Evolutionary conservation across 805 yeast species (phyloP).

Genomic region (Candida michaelii): DNA sequence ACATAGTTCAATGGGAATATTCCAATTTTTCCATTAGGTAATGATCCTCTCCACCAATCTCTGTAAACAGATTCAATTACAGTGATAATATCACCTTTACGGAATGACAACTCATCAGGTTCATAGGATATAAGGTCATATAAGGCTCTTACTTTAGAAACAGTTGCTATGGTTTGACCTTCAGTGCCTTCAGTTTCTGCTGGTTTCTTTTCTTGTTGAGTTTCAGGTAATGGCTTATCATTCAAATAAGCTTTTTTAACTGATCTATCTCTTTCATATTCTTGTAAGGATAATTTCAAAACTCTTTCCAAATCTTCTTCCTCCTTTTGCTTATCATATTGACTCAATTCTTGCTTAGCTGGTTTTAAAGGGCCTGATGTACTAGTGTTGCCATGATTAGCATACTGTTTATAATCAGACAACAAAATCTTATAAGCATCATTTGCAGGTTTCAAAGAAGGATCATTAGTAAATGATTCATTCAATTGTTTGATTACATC

Average conservation of each 20-base stretch:
- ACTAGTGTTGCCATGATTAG: conserved; percentile 11
- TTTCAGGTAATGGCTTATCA: conserved; percentile 40
- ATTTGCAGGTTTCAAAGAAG: conserved; percentile 68
- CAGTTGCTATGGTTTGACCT: conserved; percentile 40
- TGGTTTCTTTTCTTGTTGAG: conserved; percentile 7
- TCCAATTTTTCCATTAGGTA: conserved; percentile 73
- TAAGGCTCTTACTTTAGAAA: conserved; percentile 76
- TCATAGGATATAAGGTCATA: conserved; percentile 79
- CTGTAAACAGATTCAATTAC: conserved; percentile 85
- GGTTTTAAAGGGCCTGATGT: conserved; percentile 54
- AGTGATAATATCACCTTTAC: conserved; percentile 82
- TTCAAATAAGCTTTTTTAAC: conserved; percentile 25
- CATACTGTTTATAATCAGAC: conserved; percentile 34
- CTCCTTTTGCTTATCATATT: conserved; percentile 53
- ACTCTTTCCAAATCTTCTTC: conserved; percentile 76
- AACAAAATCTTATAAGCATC: conserved; percentile 57
- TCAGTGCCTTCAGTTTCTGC: conserved; percentile 7
- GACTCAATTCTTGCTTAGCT: conserved; percentile 48
- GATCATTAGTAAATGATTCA: conserved; percentile 66
- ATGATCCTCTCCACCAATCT: conserved; percentile 95
- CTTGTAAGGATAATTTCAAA: conserved; percentile 68
- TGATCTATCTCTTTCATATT: conserved; percentile 45
- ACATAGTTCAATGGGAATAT: conserved; percentile 93
- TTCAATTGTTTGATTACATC: conserved; percentile 70
- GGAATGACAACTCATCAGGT: conserved; percentile 83